These are phyloP conservation scores for Fibroporia radiculosa DNA, from an alignment of 768 basidiomycete genomes.

Conservation along the genomic window DNA sequence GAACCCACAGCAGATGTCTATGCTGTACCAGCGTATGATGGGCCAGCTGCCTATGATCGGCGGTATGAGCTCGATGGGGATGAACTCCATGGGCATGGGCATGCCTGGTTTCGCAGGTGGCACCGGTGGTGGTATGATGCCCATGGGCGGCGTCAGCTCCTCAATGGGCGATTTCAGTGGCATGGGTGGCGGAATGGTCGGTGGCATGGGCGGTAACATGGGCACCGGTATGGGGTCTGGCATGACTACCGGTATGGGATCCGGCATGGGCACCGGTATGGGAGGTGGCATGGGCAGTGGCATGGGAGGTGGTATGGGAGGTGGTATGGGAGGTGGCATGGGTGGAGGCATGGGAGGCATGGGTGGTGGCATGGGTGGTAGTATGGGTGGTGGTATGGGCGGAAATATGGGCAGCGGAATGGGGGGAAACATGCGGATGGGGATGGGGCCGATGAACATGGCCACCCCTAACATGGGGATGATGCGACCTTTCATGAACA, in stretches of 20 bases:
- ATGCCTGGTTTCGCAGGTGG: too few species aligned
- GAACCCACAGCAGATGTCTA: constrained; percentile 86
- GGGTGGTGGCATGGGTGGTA: constrained; percentile 23
- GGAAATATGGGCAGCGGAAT: constrained; percentile 11
- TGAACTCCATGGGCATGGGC: constrained; percentile 28
- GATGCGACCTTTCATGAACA: constrained; percentile 17
- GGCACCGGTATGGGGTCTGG: constrained; percentile 27
- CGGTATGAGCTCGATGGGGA: constrained; percentile 20
- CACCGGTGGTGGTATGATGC: constrained; percentile 14
- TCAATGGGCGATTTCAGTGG: constrained; percentile 14
- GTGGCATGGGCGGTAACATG: constrained; percentile 15
- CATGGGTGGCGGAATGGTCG: constrained; percentile 12
- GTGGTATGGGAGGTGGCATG: constrained; percentile 16
- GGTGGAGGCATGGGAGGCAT: constrained; percentile 33
- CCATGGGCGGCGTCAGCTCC: constrained; percentile 13
- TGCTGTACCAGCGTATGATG: constrained; percentile 92
- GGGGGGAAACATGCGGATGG: constrained; percentile 19
- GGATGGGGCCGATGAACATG: constrained; percentile 19
- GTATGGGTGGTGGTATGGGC: constrained; percentile 19
- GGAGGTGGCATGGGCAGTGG: constrained; percentile 11
- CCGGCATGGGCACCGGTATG: constrained; percentile 17
- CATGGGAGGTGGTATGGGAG: constrained; percentile 16
- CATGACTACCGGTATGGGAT: constrained; percentile 30
- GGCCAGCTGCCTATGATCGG: constrained; percentile 21
- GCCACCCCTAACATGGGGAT: constrained; percentile 18